Evolutionary conservation across 164 flowering plant species (phyloP).

Genomic region (Aristolochia contorta): DNA sequence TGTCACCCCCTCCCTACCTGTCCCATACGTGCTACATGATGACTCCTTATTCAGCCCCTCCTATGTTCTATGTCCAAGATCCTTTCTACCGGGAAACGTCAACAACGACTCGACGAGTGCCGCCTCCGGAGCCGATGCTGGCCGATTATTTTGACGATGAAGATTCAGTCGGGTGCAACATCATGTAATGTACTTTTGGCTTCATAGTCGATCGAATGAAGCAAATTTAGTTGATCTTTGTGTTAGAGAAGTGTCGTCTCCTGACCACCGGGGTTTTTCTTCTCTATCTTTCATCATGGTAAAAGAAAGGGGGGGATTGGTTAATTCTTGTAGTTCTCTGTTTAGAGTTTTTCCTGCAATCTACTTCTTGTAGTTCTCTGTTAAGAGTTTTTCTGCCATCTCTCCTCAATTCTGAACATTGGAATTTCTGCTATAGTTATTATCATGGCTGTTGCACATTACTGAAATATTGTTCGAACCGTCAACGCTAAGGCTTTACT

Average conservation of each 20-base stretch:
- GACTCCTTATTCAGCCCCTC: constrained; percentile 15
- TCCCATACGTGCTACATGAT: constrained; percentile 19
- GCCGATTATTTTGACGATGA: constrained; percentile 48
- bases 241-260: background rate
- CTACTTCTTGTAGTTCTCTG: background rate
- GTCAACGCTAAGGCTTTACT: no score
- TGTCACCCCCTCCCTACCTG: constrained; percentile 15
- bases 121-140: constrained; percentile 13
- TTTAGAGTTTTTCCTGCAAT: background rate
- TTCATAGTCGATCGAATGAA: background rate
- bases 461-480: no score
- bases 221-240: background rate
- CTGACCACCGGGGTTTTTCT: background rate
- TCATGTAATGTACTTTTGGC: constrained; percentile 23
- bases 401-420: no score
- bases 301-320: constrained; percentile 1
- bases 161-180: constrained; percentile 38
- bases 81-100: constrained; percentile 7
- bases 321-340: constrained; percentile 4
- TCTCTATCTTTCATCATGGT: background rate
- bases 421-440: no score
- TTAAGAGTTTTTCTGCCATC: background rate
- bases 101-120: background rate
- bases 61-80: constrained; percentile 11
- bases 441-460: no score